Conservation (phyloP, 306 rosid species). For the Rosa persica region DNA sequence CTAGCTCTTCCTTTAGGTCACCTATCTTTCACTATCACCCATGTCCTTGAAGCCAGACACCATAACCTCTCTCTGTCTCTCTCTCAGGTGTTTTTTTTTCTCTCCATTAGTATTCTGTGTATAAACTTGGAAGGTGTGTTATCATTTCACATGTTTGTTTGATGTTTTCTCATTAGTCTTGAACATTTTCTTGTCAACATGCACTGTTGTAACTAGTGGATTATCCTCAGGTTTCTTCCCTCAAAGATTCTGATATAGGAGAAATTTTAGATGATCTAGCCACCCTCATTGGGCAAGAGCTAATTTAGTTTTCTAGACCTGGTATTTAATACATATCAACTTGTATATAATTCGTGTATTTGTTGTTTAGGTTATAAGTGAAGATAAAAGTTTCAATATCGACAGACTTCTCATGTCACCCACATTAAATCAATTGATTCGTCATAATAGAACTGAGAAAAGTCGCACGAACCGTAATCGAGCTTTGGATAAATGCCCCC, state of each 20-base stretch:
- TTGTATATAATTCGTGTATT: slow-evolving; percentile 7
- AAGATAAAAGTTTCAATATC: slow-evolving; percentile 74
- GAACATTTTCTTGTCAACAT: slow-evolving; percentile 20
- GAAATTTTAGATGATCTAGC: slow-evolving; percentile 81
- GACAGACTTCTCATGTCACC: slow-evolving; percentile 33
- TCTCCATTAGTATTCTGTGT: too few relatives aligned
- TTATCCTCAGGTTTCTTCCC: slow-evolving; percentile 71
- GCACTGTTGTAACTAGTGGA: slow-evolving; percentile 17
- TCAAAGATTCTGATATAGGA: slow-evolving; percentile 95
- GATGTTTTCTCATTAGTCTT: background rate
- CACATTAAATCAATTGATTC: slow-evolving; percentile 11
- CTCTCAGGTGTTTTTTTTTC: too few relatives aligned
- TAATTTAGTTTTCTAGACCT: slow-evolving; percentile 30
- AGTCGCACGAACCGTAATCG: slow-evolving; percentile 14
- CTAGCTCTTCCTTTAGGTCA: too few relatives aligned
- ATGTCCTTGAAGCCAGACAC: too few relatives aligned
- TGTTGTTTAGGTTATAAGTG: slow-evolving; percentile 60
- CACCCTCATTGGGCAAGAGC: slow-evolving; percentile 83
- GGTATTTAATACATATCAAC: background rate
- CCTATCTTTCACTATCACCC: too few relatives aligned
- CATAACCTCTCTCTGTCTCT: too few relatives aligned
- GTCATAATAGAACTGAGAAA: background rate
- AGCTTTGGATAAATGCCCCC: slow-evolving; percentile 13
- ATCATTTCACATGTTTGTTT: background rate
- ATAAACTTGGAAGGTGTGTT: background rate